Evolutionary conservation across 108 stramenopile genomes (phyloP).

Genomic region (Nannochloropsis salina): DNA sequence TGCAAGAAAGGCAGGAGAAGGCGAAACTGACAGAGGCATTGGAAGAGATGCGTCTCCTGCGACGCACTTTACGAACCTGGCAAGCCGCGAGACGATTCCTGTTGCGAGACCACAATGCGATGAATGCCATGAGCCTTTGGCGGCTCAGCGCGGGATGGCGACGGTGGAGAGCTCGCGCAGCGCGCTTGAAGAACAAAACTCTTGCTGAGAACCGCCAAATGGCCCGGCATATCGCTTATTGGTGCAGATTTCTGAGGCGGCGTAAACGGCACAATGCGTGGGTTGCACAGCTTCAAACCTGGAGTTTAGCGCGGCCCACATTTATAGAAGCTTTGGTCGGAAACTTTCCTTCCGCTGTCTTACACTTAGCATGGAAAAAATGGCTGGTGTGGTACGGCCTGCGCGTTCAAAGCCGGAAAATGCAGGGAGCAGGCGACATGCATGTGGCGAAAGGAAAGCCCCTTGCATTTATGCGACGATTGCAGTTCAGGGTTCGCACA

Average conservation of each 20-base stretch:
- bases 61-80: not conserved
- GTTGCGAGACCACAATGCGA: not conserved
- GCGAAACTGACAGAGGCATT: not conserved
- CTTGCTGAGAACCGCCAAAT: not conserved
- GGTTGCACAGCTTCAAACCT: not conserved
- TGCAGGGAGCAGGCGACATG: not conserved
- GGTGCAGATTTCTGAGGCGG: not conserved
- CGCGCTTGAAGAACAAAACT: not conserved
- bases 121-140: not conserved
- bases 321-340: not conserved
- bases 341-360: not conserved
- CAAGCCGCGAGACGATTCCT: not conserved
- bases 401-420: not conserved
- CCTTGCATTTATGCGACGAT: not conserved
- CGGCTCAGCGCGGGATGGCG: not conserved
- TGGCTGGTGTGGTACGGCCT: conserved; percentile 3
- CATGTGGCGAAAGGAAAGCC: not conserved
- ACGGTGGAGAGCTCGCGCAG: not conserved
- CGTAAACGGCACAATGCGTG: not conserved
- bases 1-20: not conserved
- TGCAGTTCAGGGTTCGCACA: not conserved
- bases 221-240: not conserved
- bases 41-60: not conserved
- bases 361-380: not conserved
- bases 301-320: not conserved